Evolutionary conservation across 2,329 filamentous ascomycete species (phyloP).

Genomic region (Aureobasidium zeae): DNA sequence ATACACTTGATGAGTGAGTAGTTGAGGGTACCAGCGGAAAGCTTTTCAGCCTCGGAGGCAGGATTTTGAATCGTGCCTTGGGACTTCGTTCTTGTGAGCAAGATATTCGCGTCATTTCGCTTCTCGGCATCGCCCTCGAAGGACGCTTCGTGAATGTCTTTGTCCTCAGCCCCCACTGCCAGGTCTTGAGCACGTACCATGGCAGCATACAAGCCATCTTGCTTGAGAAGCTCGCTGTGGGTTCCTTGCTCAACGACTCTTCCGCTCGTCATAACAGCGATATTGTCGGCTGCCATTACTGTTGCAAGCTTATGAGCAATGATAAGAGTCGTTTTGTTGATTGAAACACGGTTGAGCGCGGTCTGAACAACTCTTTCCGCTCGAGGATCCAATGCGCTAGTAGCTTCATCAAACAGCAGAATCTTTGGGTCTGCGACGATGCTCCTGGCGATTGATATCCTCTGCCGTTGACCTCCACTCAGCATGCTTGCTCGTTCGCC

Average conservation of each 20-base stretch:
- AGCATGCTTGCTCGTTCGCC: conserved; percentile 29
- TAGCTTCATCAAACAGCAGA: conserved; percentile 31
- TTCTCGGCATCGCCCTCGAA: not conserved
- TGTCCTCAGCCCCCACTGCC: conserved; percentile 19
- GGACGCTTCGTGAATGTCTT: not conserved
- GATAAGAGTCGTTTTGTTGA: conserved; percentile 28
- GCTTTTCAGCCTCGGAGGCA: conserved; percentile 8
- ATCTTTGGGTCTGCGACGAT: conserved; percentile 30
- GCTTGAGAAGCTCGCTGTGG: conserved; percentile 32
- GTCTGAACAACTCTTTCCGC: conserved; percentile 29
- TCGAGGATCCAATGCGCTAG: conserved; percentile 29
- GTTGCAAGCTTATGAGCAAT: conserved; percentile 40
- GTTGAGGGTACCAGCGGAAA: conserved; percentile 22
- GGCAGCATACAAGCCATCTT: conserved; percentile 32
- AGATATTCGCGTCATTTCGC: not conserved
- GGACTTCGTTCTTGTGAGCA: not conserved
- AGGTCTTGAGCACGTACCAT: conserved; percentile 43
- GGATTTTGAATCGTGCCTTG: not conserved
- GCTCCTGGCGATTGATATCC: conserved; percentile 30
- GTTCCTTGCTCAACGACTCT: conserved; percentile 37
- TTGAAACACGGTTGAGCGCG: conserved; percentile 27
- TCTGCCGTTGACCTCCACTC: conserved; percentile 29
- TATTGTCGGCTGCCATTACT: conserved; percentile 36
- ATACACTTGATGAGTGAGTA: conserved; percentile 31
- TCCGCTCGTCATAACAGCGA: conserved; percentile 38